These are phyloP conservation scores for Globisporangium yorkense DNA, from an alignment of 352 stramenopile genomes.

Conservation along the genomic window DNA sequence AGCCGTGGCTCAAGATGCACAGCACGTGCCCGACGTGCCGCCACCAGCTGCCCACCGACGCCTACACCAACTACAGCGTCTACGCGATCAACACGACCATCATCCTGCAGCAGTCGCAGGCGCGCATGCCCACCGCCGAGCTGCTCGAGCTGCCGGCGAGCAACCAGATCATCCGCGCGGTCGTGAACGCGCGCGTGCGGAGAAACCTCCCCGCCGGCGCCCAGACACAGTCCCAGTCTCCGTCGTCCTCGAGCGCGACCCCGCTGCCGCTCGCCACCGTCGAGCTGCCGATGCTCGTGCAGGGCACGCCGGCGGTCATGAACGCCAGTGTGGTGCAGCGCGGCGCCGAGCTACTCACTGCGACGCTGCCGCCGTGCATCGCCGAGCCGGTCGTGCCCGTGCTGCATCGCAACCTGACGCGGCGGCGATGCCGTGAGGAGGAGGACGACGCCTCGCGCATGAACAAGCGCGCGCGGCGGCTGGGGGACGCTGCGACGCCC, in stretches of 20 bases:
- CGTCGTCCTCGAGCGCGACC: slow-evolving; percentile 5
- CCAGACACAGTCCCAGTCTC: not conserved
- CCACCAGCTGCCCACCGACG: slow-evolving; percentile 58
- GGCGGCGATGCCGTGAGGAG: slow-evolving; percentile 51
- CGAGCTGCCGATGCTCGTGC: slow-evolving; percentile 47
- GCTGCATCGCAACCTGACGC: slow-evolving; percentile 58
- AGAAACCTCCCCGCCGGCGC: slow-evolving; percentile 27
- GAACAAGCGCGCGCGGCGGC: slow-evolving; percentile 46
- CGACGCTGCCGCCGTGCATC: slow-evolving; percentile 43
- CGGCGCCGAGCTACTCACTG: slow-evolving; percentile 28
- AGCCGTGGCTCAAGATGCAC: slow-evolving; percentile 73
- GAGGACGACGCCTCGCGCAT: slow-evolving; percentile 31
- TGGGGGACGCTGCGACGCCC: slow-evolving; percentile 25
- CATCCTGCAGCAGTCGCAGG: slow-evolving; percentile 81
- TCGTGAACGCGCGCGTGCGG: slow-evolving; percentile 81
- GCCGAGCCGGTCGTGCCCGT: slow-evolving; percentile 65
- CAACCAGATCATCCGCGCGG: slow-evolving; percentile 82
- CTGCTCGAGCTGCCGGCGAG: slow-evolving; percentile 75
- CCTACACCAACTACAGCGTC: slow-evolving; percentile 83
- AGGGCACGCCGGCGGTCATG: slow-evolving; percentile 51
- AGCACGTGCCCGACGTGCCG: slow-evolving; percentile 78
- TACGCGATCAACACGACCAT: slow-evolving; percentile 90
- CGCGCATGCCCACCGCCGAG: slow-evolving; percentile 64
- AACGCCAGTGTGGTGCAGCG: slow-evolving; percentile 74
- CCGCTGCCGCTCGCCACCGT: slow-evolving; percentile 25